Evolutionary conservation across 2,329 filamentous ascomycete species (phyloP).

Genomic region (Pseudogymnoascus sp.): DNA sequence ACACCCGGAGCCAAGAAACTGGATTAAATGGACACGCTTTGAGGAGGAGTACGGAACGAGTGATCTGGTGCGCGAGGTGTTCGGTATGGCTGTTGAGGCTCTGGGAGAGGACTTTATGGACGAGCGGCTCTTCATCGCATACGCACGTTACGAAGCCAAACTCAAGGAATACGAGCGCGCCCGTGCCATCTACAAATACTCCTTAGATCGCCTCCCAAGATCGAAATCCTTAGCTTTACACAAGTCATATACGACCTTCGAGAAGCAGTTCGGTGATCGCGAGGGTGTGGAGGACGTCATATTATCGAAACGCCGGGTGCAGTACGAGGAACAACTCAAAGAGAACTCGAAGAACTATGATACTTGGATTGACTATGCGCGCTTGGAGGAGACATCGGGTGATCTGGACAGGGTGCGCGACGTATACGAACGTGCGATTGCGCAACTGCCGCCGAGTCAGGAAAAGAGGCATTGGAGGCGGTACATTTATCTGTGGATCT

Average conservation of each 20-base stretch:
- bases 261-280: conserved; percentile 92
- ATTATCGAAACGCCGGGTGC: conserved; percentile 82
- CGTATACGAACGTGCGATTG: conserved; percentile 91
- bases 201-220: conserved; percentile 81
- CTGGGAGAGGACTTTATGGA: conserved; percentile 94
- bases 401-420: conserved; percentile 81
- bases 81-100: conserved; percentile 78
- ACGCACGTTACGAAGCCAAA: conserved; percentile 90
- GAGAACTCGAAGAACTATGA: conserved; percentile 97
- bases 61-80: conserved; percentile 87
- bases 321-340: conserved; percentile 91
- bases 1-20: conserved; percentile 90
- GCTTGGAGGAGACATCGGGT: conserved; percentile 78
- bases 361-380: conserved; percentile 91
- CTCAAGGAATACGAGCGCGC: conserved; percentile 92
- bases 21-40: conserved; percentile 98
- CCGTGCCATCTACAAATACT: conserved; percentile 93
- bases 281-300: conserved; percentile 95
- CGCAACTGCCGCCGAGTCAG: conserved; percentile 87
- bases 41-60: conserved; percentile 93
- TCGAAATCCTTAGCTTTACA: conserved; percentile 80
- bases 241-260: conserved; percentile 93
- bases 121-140: conserved; percentile 90
- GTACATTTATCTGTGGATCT: conserved; percentile 97
- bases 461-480: conserved; percentile 96